Conservation (phyloP, 2,329 filamentous ascomycete genomes). For the Aphanoascus verrucosus region DNA sequence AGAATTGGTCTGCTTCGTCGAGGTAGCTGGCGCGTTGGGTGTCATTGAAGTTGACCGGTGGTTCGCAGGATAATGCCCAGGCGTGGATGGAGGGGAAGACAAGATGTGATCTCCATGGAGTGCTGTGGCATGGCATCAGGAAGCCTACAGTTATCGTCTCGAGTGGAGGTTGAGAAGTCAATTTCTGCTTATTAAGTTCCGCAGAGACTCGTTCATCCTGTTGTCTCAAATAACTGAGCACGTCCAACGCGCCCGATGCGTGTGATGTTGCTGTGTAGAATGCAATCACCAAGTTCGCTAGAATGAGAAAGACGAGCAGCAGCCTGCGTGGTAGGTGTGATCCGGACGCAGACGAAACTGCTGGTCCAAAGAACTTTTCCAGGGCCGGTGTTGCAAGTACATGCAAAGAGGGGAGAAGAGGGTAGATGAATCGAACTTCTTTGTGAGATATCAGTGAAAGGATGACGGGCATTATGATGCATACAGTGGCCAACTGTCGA, state of each 20-base stretch:
- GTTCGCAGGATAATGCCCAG: slow-evolving; percentile 83
- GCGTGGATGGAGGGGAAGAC: slow-evolving; percentile 63
- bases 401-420: slow-evolving; percentile 76
- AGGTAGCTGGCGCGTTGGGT: slow-evolving; percentile 57
- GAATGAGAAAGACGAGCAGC: slow-evolving; percentile 49
- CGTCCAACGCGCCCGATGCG: slow-evolving; percentile 65
- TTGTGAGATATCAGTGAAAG: slow-evolving; percentile 85
- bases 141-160: slow-evolving; percentile 54
- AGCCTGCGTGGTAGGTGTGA: slow-evolving; percentile 38
- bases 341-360: slow-evolving; percentile 26
- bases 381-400: slow-evolving; percentile 62
- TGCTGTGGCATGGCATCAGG: slow-evolving; percentile 91
- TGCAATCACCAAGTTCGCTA: slow-evolving; percentile 59
- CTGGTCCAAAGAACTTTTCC: slow-evolving; percentile 52
- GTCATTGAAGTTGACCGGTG: slow-evolving; percentile 58
- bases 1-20: slow-evolving; percentile 89
- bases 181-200: slow-evolving; percentile 21
- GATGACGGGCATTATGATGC: slow-evolving; percentile 48
- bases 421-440: slow-evolving; percentile 94
- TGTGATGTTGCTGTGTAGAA: slow-evolving; percentile 66
- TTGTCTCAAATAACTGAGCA: slow-evolving; percentile 63
- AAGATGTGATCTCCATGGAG: slow-evolving; percentile 85
- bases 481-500: slow-evolving; percentile 48
- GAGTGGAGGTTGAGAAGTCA: slow-evolving; percentile 6
- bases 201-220: slow-evolving; percentile 52